These are phyloP conservation scores for Podaxis sp. DNA, from an alignment of 768 basidiomycete genomes.

Conservation along the genomic window DNA sequence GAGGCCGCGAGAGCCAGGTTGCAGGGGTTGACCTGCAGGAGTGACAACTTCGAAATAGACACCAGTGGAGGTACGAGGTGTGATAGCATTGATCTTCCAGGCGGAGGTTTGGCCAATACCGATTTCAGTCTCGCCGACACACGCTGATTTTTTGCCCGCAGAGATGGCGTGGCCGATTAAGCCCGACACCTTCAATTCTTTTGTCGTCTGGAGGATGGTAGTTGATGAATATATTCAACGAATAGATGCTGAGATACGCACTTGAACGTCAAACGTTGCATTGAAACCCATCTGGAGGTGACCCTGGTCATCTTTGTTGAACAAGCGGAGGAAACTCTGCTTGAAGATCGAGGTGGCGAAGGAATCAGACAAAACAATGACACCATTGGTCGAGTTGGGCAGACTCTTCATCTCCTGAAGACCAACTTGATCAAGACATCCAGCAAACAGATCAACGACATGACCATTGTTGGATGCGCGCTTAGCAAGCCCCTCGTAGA, in stretches of 20 bases:
- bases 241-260: constrained; percentile 25
- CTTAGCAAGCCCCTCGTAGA: constrained; percentile 92
- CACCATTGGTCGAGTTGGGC: constrained; percentile 94
- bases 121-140: constrained; percentile 98
- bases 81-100: constrained; percentile 94
- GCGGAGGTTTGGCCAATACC: constrained; percentile 98
- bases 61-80: constrained; percentile 81
- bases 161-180: constrained; percentile 98
- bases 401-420: constrained; percentile 96
- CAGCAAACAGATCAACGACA: constrained; percentile 92
- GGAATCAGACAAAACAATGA: constrained; percentile 93
- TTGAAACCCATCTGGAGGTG: constrained; percentile 97
- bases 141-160: constrained; percentile 92
- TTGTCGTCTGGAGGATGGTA: constrained; percentile 70
- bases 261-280: constrained; percentile 97
- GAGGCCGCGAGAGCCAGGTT: constrained; percentile 86
- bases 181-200: constrained; percentile 97
- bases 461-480: constrained; percentile 94
- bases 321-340: constrained; percentile 91
- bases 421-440: constrained; percentile 97
- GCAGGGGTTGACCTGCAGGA: constrained; percentile 90
- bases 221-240: not conserved
- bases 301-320: constrained; percentile 91
- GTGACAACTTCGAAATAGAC: constrained; percentile 99
- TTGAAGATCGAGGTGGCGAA: constrained; percentile 99